Percentiles rank a stretch among this genome's conserved stretches.
phyloP scores from a whole-genome alignment of 164 flowering plant species.

The Nymphaea colorata region DNA sequence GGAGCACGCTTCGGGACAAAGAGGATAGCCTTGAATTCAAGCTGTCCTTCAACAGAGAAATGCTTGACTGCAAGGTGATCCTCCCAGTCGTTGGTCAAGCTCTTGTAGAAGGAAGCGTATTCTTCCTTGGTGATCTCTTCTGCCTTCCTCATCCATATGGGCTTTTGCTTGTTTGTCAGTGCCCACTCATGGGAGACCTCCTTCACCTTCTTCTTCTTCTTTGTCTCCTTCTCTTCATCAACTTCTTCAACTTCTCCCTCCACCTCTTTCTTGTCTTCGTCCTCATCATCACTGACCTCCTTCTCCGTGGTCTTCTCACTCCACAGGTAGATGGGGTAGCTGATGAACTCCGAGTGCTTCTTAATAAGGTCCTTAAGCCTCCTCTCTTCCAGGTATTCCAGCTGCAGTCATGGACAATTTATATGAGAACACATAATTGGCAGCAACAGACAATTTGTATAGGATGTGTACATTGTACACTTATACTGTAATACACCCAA shows the following conservation, averaged over 20 bases:
- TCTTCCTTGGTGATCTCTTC: constrained; percentile 31
- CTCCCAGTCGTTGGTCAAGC: constrained; percentile 19
- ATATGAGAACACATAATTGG: background rate
- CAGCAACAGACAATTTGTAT: background rate
- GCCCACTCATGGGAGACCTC: constrained; percentile 28
- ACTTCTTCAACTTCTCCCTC: constrained; percentile 11
- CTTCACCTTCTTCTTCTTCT: constrained; percentile 24
- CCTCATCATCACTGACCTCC: constrained; percentile 14
- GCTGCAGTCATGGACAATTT: constrained; percentile 4
- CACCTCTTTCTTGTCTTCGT: constrained; percentile 27
- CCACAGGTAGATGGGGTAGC: constrained; percentile 30
- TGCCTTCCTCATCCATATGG: constrained; percentile 34
- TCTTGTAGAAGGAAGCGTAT: constrained; percentile 26
- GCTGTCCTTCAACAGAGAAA: constrained; percentile 23
- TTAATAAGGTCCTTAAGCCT: constrained; percentile 12
- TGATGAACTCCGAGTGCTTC: constrained; percentile 18
- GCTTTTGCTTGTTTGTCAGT: constrained; percentile 28
- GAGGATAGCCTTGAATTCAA: constrained; percentile 15
- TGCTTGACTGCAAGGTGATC: constrained; percentile 24
- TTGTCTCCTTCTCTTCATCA: constrained; percentile 3
- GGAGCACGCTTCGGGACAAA: constrained; percentile 16
- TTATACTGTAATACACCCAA: background rate
- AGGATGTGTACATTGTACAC: too few species aligned
- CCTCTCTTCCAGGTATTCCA: constrained; percentile 13
- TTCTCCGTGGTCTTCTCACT: constrained; percentile 29